Base-by-base conservation (phyloP, 352 stramenopile species). In the Pythium dissimile region DNA sequence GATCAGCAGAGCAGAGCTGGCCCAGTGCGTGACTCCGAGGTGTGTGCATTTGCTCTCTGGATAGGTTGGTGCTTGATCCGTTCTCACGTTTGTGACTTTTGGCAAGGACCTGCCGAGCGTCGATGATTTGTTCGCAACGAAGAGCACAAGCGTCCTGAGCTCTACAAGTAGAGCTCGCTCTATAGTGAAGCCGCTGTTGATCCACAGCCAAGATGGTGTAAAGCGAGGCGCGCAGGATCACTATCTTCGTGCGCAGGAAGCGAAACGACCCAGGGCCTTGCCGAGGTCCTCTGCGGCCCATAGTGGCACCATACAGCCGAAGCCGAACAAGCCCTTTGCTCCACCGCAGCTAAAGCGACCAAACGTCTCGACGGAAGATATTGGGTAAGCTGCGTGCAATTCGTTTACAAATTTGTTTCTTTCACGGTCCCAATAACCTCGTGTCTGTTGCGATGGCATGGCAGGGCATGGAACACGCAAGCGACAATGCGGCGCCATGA, bases 341-440 rank as follows among this genome's bases (percentile, higher is more conserved):
- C 80, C 80, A 5, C 80, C 80, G 12, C 80, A 89, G 51, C 72
- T 89, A 9, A 83, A 80, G 51, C 65, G 77, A 0, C 80, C 80
- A 1, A 89, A 89, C 41, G 75, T 89, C 6, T 86, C 77, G 2
- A 89, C 80, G 0, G 80, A 92, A 64, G 82, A 92, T 47, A 34
- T 71, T 15, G 73, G 70, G 77, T 89, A 38, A 41, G 75, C n/a
- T n/a, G n/a, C n/a, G n/a, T n/a, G n/a, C n/a, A n/a, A n/a, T n/a
- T n/a, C n/a, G n/a, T n/a, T n/a, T n/a, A n/a, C n/a, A 15, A 20
- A 5, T 42, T 44, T 15, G 1, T 34, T 48, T 2, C 28, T 26
- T 24, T 10, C 45, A 12, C 7, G 45, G 13, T 13, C 30, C 27
- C 34, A 26, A 9, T 52, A 43, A 10, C 21, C 8, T 41, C 44